Conservation (phyloP, 78 protist genomes). For the Cavenderia fasciculata region DNA sequence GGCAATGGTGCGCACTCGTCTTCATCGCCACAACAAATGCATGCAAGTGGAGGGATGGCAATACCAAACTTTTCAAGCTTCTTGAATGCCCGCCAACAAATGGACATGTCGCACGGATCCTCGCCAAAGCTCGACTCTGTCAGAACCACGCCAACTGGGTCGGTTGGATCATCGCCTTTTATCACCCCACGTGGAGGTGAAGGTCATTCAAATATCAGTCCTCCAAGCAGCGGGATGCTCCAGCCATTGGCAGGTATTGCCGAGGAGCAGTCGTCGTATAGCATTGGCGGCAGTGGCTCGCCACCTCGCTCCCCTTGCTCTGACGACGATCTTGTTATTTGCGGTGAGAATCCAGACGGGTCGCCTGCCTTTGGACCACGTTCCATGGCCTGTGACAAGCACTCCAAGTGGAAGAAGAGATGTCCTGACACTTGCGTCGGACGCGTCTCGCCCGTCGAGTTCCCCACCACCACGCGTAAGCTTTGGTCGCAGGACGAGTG, state of each 20-base stretch:
- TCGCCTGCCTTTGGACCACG: conserved; percentile 10
- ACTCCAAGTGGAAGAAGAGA: conserved; percentile 61
- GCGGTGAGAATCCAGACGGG: not conserved
- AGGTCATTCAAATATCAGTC: not conserved
- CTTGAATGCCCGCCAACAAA: no score
- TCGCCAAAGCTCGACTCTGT: conserved; percentile 35
- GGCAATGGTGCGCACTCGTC: no score
- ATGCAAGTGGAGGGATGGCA: no score
- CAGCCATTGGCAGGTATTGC: not conserved
- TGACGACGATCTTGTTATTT: no score
- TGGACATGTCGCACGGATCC: not conserved
- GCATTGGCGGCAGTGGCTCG: not conserved
- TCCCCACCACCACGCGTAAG: conserved; percentile 56
- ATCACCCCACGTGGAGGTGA: conserved; percentile 24
- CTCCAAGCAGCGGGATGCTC: not conserved
- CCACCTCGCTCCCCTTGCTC: conserved; percentile 30
- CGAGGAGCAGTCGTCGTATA: conserved; percentile 12
- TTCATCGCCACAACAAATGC: no score
- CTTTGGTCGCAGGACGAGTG: conserved; percentile 74
- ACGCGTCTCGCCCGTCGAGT: conserved; percentile 46
- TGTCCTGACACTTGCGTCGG: conserved; percentile 71
- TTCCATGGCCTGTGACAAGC: conserved; percentile 51
- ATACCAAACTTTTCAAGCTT: no score
- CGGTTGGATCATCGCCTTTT: conserved; percentile 33
- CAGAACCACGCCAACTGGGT: conserved; percentile 56